A percentile compares a stretch with the other conserved stretches of the same genome.
Evolutionary conservation across 345 rosid genomes (phyloP).

Genomic region (Gynandropsis gynandra): DNA sequence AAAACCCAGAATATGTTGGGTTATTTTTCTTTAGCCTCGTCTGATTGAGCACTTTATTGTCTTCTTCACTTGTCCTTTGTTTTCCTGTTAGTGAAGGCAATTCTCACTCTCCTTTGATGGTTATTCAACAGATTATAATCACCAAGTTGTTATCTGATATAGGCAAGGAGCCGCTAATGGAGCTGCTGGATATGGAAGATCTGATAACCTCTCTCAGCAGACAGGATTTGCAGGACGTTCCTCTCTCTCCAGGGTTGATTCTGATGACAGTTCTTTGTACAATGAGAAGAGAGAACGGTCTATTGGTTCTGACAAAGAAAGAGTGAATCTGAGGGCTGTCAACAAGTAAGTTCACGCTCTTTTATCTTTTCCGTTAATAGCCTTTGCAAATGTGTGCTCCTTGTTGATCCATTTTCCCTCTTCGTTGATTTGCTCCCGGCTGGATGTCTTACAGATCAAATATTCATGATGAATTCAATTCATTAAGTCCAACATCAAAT

Average conservation of each 20-base stretch:
- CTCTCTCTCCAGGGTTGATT: constrained; percentile 55
- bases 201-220: constrained; percentile 53
- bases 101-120: constrained; percentile 5
- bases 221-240: constrained; percentile 53
- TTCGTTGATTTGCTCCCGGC: constrained; percentile 13
- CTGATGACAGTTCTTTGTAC: constrained; percentile 47
- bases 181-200: constrained; percentile 56
- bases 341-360: constrained; percentile 53
- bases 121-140: constrained; percentile 17
- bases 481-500: constrained; percentile 75
- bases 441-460: constrained; percentile 45
- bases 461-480: constrained; percentile 66
- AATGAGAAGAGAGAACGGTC: constrained; percentile 75
- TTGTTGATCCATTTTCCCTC: constrained; percentile 8
- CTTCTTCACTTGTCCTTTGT: constrained; percentile 15
- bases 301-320: constrained; percentile 69
- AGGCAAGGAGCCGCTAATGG: constrained; percentile 76
- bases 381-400: constrained; percentile 1
- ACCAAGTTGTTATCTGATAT: constrained; percentile 27
- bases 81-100: constrained; percentile 13
- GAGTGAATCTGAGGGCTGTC: constrained; percentile 58
- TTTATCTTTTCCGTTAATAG: constrained; percentile 6
- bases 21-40: constrained; percentile 12
- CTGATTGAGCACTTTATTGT: not conserved
- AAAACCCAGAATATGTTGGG: constrained; percentile 15